phyloP scores from a whole-genome alignment of 306 rosid genomes.

The Quercus glauca region DNA sequence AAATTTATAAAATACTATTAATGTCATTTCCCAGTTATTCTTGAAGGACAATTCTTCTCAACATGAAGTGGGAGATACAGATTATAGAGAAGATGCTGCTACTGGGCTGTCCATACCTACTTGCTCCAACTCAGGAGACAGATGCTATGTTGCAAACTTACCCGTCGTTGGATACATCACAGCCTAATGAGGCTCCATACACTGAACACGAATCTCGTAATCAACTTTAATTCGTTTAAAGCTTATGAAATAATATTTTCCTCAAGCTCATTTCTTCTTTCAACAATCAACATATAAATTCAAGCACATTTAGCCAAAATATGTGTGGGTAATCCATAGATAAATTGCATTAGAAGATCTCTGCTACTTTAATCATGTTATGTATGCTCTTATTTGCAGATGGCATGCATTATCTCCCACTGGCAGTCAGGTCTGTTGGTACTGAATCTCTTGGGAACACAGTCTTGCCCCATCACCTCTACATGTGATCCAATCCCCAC shows the following conservation, averaged over 20 bases:
- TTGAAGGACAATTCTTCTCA: background rate
- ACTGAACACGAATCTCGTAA: slow-evolving; percentile 3
- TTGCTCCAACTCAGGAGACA: slow-evolving; percentile 11
- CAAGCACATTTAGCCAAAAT: background rate
- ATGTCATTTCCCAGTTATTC: background rate
- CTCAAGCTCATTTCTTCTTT: background rate
- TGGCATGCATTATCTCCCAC: background rate
- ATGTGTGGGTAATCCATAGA: background rate
- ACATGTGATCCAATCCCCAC: too few relatives aligned
- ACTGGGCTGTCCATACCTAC: background rate
- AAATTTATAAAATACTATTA: background rate
- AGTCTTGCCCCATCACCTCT: background rate
- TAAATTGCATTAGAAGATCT: background rate
- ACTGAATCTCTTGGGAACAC: background rate
- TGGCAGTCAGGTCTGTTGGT: background rate
- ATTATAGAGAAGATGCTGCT: background rate
- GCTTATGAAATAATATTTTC: background rate
- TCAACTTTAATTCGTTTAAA: background rate
- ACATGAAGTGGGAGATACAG: background rate
- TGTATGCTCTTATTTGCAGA: background rate
- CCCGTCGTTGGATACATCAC: background rate
- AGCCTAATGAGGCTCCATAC: background rate
- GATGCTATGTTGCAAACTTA: background rate
- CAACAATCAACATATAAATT: background rate
- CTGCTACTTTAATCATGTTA: background rate